Conservation (phyloP, 208 protist species). For the Trypanosoma mega region DNA sequence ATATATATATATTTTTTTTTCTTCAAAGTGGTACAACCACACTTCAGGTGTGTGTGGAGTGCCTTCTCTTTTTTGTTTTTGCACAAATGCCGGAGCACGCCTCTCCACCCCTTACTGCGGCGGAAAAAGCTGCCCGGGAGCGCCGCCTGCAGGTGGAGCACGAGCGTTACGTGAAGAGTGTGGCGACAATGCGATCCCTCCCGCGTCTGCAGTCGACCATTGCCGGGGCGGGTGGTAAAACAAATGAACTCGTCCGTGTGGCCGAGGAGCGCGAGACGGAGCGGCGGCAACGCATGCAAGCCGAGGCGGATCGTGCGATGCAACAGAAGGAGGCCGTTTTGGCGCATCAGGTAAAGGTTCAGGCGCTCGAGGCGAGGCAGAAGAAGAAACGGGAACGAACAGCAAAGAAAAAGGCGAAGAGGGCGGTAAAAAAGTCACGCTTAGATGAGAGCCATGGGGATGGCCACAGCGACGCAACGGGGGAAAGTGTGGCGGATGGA, state of each 20-base stretch:
- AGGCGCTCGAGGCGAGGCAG: slow-evolving; percentile 36
- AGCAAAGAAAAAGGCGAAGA: slow-evolving; percentile 34
- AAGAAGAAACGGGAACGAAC: slow-evolving; percentile 44
- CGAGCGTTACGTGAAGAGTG: slow-evolving; percentile 62
- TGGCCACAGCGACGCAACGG: slow-evolving; percentile 35
- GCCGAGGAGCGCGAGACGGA: slow-evolving; percentile 62
- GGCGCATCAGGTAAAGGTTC: slow-evolving; percentile 47
- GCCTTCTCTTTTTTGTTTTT: too few relatives aligned
- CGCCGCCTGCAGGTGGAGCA: slow-evolving; percentile 68
- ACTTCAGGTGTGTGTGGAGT: slow-evolving; percentile 14
- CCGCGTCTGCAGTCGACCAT: slow-evolving; percentile 80
- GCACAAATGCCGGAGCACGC: not conserved
- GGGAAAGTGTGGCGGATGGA: slow-evolving; percentile 17
- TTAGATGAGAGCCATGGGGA: slow-evolving; percentile 27
- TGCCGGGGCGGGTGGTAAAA: slow-evolving; percentile 79
- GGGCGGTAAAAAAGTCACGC: slow-evolving; percentile 23
- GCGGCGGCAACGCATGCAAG: slow-evolving; percentile 48
- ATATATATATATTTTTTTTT: slow-evolving; percentile 24
- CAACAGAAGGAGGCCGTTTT: slow-evolving; percentile 33
- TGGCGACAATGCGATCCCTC: slow-evolving; percentile 69
- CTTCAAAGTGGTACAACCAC: slow-evolving; percentile 7
- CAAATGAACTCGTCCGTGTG: slow-evolving; percentile 61
- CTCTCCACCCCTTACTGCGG: slow-evolving; percentile 46
- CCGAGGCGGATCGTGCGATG: slow-evolving; percentile 29
- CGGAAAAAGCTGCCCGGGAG: slow-evolving; percentile 53